A percentile compares a stretch with the other conserved stretches of the same genome.
Conservation (phyloP, 495 filamentous ascomycete species). For the Chaetomium fimeti region DNA sequence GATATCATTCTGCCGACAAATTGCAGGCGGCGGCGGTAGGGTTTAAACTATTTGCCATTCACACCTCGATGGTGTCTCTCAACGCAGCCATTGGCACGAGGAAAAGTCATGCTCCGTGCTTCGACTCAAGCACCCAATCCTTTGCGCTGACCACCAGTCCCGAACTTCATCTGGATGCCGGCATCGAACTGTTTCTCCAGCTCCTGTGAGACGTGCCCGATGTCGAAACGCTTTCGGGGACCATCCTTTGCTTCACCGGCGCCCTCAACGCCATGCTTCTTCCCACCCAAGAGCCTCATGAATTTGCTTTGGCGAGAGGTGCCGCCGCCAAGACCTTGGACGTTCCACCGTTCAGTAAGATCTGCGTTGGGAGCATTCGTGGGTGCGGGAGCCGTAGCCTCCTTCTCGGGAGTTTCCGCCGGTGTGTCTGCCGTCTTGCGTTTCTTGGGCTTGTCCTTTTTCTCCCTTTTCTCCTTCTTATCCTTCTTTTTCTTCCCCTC, state of each 20-base stretch:
- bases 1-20: slow-evolving; percentile 16
- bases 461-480: slow-evolving; percentile 22
- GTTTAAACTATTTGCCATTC: neutral
- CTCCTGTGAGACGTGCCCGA: slow-evolving; percentile 50
- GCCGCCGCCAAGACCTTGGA: slow-evolving; percentile 51
- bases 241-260: slow-evolving; percentile 22
- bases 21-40: neutral
- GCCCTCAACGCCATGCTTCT: slow-evolving; percentile 35
- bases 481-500: slow-evolving; percentile 22
- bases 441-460: slow-evolving; percentile 24
- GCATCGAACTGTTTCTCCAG: slow-evolving; percentile 58
- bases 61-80: neutral
- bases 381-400: slow-evolving; percentile 10
- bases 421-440: neutral
- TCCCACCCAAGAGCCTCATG: slow-evolving; percentile 54
- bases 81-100: neutral
- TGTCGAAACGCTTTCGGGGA: slow-evolving; percentile 31
- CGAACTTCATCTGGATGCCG: slow-evolving; percentile 59
- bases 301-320: slow-evolving; percentile 55
- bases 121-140: slow-evolving; percentile 52
- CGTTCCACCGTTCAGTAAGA: slow-evolving; percentile 51
- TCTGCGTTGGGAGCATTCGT: slow-evolving; percentile 15
- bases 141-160: slow-evolving; percentile 48
- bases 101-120: neutral
- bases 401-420: slow-evolving; percentile 10